Evolutionary conservation across 176 grass and related monocot species (phyloP).

Genomic region (Elaeis guineensis): DNA sequence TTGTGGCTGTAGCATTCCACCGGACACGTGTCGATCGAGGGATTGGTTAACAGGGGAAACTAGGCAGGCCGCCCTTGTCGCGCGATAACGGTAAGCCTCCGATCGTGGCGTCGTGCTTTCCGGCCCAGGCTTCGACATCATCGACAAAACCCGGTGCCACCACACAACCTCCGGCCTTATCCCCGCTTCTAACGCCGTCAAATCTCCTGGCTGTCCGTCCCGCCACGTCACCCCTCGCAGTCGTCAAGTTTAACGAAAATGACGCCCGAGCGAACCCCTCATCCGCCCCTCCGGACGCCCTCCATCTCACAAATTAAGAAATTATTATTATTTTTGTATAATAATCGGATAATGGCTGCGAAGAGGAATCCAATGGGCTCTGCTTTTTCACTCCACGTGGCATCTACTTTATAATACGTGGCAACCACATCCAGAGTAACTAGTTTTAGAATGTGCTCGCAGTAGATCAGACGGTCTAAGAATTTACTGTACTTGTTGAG

Average conservation of each 20-base stretch:
- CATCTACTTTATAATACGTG: conserved; percentile 19
- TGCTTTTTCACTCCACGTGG: conserved; percentile 1
- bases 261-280: neutral
- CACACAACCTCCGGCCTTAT: conserved; percentile 24
- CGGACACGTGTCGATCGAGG: too few relatives aligned
- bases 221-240: conserved; percentile 5
- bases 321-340: conserved; percentile 1
- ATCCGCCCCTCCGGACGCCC: too few relatives aligned
- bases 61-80: too few relatives aligned
- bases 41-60: too few relatives aligned
- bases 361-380: conserved; percentile 5
- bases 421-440: neutral
- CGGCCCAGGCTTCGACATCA: too few relatives aligned
- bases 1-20: too few relatives aligned
- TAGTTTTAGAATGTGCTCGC: too few relatives aligned
- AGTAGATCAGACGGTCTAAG: too few relatives aligned
- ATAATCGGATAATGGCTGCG: conserved; percentile 13
- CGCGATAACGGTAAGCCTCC: too few relatives aligned
- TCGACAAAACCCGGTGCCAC: neutral
- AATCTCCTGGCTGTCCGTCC: conserved; percentile 17
- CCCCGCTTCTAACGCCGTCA: conserved; percentile 26
- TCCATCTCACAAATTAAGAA: neutral
- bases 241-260: neutral
- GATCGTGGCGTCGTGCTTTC: too few relatives aligned
- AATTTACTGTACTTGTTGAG: too few relatives aligned